Conservation (phyloP, 768 basidiomycete species). For the Candolleomyces aberdarensis region DNA sequence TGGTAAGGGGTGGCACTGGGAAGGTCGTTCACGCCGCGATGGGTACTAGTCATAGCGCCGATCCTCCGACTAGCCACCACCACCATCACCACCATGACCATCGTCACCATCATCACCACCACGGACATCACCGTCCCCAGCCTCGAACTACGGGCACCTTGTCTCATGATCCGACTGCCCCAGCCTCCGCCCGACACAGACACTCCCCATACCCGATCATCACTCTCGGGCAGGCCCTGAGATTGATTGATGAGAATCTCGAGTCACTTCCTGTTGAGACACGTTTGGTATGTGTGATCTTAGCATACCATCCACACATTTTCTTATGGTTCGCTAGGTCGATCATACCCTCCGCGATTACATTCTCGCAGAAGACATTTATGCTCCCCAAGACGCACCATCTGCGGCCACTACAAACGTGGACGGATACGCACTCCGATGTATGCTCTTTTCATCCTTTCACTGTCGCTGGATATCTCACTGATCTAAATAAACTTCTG, state of each 20-base stretch:
- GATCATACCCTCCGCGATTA: constrained; percentile 56
- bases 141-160: constrained; percentile 47
- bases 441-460: constrained; percentile 36
- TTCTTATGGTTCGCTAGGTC: constrained; percentile 41
- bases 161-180: constrained; percentile 66
- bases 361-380: constrained; percentile 74
- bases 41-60: constrained; percentile 19
- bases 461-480: neutral
- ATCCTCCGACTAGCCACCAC: too few relatives aligned
- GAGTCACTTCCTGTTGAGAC: constrained; percentile 35
- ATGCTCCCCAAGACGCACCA: constrained; percentile 64
- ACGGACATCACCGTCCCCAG: constrained; percentile 41
- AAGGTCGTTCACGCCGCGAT: constrained; percentile 52
- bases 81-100: constrained; percentile 16
- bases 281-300: constrained; percentile 33
- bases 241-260: constrained; percentile 49
- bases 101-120: constrained; percentile 36
- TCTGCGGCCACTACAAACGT: constrained; percentile 70
- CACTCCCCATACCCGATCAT: constrained; percentile 76
- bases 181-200: constrained; percentile 73
- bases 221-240: constrained; percentile 61
- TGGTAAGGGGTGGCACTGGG: constrained; percentile 68
- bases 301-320: neutral
- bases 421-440: constrained; percentile 82
- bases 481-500: neutral